phyloP scores from a whole-genome alignment of 1,139 yeast genomes.

The Torulaspora globosa region DNA sequence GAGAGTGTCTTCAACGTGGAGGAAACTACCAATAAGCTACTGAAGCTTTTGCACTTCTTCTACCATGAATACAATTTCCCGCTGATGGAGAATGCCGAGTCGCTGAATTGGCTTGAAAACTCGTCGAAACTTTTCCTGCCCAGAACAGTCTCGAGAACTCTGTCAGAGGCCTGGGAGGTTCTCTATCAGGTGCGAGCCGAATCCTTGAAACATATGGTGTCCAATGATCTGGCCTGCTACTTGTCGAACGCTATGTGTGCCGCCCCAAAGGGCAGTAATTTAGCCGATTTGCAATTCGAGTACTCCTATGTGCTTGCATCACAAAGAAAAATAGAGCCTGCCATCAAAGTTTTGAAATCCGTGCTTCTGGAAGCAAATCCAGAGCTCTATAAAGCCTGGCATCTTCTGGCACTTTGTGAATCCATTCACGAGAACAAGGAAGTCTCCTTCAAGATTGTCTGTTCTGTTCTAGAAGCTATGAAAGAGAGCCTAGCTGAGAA shows the following conservation, averaged over 20 bases:
- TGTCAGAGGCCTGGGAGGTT: conserved; percentile 29
- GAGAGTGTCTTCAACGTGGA: conserved; percentile 21
- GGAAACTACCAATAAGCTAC: conserved; percentile 12
- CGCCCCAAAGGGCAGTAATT: conserved; percentile 10
- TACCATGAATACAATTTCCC: conserved; percentile 23
- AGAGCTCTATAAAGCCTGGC: conserved; percentile 47
- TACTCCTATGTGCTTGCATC: conserved; percentile 39
- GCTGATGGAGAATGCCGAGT: conserved; percentile 19
- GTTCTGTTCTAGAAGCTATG: conserved; percentile 40
- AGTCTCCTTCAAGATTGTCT: conserved; percentile 43
- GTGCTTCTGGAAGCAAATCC: conserved; percentile 40
- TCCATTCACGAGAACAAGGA: conserved; percentile 51
- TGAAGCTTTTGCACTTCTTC: conserved; percentile 16
- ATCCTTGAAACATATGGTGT: conserved; percentile 19
- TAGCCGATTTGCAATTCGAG: conserved; percentile 34
- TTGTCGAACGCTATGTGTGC: conserved; percentile 32
- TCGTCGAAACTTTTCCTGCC: conserved; percentile 24
- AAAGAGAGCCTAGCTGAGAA: conserved; percentile 22
- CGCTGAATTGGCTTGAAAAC: conserved; percentile 25
- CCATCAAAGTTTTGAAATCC: conserved; percentile 39
- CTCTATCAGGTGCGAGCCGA: conserved; percentile 21
- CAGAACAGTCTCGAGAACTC: conserved; percentile 16
- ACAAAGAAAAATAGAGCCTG: conserved; percentile 35
- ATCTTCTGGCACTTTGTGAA: conserved; percentile 48
- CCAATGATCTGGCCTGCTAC: conserved; percentile 34